phyloP scores from a whole-genome alignment of 306 rosid species.

The Rosa chinensis region DNA sequence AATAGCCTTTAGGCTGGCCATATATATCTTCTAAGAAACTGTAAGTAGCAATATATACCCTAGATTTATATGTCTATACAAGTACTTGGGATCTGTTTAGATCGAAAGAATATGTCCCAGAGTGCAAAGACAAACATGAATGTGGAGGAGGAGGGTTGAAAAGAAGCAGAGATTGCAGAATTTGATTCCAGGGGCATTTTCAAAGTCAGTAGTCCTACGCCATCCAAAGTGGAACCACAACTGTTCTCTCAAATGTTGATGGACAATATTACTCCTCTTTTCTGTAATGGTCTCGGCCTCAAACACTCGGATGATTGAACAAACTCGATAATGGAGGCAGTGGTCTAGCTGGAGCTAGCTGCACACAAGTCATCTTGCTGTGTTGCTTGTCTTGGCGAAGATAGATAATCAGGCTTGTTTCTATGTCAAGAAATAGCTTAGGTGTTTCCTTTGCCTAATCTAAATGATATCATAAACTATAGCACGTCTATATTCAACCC shows the following conservation, averaged over 20 bases:
- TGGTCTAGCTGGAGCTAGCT: slow-evolving; percentile 33
- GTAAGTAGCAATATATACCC: slow-evolving; percentile 46
- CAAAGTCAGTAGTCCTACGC: slow-evolving; percentile 4
- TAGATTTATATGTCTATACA: slow-evolving; percentile 9
- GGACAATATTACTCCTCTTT: background rate
- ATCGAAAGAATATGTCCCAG: slow-evolving; percentile 35
- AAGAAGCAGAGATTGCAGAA: slow-evolving; percentile 72
- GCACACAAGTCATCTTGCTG: slow-evolving; percentile 74
- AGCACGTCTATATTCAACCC: background rate
- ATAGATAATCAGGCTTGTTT: slow-evolving; percentile 35
- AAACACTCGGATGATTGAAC: slow-evolving; percentile 53
- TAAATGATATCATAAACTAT: background rate
- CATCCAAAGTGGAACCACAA: slow-evolving; percentile 8
- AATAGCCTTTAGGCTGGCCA: no score
- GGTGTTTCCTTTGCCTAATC: background rate
- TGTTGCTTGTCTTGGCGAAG: slow-evolving; percentile 29
- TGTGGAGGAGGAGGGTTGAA: slow-evolving; percentile 67
- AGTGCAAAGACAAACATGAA: slow-evolving; percentile 88
- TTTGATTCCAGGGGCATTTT: slow-evolving; percentile 48
- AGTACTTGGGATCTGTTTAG: slow-evolving; percentile 22
- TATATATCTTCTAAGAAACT: slow-evolving; percentile 54
- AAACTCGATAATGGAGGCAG: slow-evolving; percentile 47
- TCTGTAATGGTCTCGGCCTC: slow-evolving; percentile 44
- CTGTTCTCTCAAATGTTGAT: slow-evolving; percentile 16
- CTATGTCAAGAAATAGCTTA: slow-evolving; percentile 4